These are phyloP conservation scores for Penicillium frequentans DNA, from an alignment of 2,329 filamentous ascomycete species.

Conservation along the genomic window DNA sequence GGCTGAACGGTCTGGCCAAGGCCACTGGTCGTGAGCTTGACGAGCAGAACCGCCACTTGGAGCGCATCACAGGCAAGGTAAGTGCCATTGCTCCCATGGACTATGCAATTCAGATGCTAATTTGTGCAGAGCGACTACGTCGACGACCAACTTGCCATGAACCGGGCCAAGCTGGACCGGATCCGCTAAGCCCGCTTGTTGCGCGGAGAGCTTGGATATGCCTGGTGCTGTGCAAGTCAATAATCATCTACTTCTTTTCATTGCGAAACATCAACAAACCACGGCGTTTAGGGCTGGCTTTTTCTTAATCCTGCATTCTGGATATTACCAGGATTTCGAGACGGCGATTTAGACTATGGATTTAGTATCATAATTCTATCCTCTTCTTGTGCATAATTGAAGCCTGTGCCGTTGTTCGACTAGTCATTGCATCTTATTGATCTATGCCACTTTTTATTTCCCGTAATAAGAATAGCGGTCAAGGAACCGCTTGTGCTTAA, in stretches of 20 bases:
- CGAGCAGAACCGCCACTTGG: constrained; percentile 74
- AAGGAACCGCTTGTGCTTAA: neutral
- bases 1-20: constrained; percentile 70
- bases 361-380: constrained; percentile 18
- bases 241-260: constrained; percentile 12
- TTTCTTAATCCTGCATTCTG: constrained; percentile 2
- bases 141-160: constrained; percentile 77
- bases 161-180: constrained; percentile 68
- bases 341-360: constrained; percentile 14
- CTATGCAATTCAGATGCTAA: constrained; percentile 19
- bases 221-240: constrained; percentile 31
- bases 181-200: constrained; percentile 33
- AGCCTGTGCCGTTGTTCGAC: neutral
- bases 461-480: neutral
- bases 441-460: neutral
- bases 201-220: constrained; percentile 22
- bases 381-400: neutral
- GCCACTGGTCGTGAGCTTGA: constrained; percentile 76
- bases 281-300: constrained; percentile 23
- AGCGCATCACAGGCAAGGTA: constrained; percentile 76
- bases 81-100: constrained; percentile 19
- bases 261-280: constrained; percentile 17
- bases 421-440: neutral
- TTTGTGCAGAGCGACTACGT: constrained; percentile 71
- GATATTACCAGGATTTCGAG: constrained; percentile 5